Evolutionary conservation across 257 asterid genomes (phyloP).

Genomic region (Petrea volubilis): DNA sequence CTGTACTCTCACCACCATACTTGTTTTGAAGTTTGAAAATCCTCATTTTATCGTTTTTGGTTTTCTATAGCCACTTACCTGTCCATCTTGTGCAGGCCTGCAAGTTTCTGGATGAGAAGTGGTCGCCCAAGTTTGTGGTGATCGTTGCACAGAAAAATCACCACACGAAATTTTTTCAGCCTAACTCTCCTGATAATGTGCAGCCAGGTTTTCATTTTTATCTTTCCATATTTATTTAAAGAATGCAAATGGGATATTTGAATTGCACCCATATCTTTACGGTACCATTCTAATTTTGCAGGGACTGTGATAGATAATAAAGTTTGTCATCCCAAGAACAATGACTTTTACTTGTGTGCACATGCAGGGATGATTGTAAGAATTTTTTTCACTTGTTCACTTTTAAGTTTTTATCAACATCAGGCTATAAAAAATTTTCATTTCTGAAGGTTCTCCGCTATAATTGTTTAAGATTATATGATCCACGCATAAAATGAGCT

Average conservation of each 20-base stretch:
- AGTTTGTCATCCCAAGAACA: conserved; percentile 85
- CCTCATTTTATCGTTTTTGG: background rate
- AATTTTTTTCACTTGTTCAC: background rate
- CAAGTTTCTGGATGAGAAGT: conserved; percentile 73
- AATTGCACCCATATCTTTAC: background rate
- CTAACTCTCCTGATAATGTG: conserved; percentile 81
- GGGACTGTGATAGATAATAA: conserved; percentile 86
- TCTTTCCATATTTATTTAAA: background rate
- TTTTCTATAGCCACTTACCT: background rate
- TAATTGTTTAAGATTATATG: too few relatives aligned
- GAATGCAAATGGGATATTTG: background rate
- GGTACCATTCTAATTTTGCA: conserved; percentile 33
- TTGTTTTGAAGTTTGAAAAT: background rate
- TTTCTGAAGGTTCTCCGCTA: background rate
- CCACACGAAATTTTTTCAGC: conserved; percentile 85
- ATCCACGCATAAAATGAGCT: too few relatives aligned
- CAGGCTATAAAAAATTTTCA: background rate
- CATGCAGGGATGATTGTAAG: conserved; percentile 97
- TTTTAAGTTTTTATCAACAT: background rate
- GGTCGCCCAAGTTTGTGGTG: conserved; percentile 82
- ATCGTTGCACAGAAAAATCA: conserved; percentile 93
- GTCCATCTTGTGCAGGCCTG: conserved; percentile 57
- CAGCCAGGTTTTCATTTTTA: conserved; percentile 60
- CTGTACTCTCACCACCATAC: conserved; percentile 12
- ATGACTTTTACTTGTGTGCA: conserved; percentile 89